Conservation (phyloP, 768 basidiomycete species). For the Kwoniella shandongensis region DNA sequence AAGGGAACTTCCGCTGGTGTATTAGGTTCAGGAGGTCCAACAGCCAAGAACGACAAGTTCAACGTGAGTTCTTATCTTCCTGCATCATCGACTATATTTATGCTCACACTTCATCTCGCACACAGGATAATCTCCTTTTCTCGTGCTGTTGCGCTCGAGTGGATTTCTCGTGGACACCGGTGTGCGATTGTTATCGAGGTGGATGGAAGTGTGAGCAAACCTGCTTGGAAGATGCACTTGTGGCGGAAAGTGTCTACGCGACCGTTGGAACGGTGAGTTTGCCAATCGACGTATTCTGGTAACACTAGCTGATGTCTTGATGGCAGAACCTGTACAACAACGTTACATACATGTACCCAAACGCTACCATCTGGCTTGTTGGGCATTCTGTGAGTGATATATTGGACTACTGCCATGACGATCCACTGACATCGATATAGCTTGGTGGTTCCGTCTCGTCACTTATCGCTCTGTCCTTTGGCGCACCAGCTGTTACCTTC, state of each 20-base stretch:
- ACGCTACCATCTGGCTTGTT: constrained; percentile 83
- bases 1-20: constrained; percentile 87
- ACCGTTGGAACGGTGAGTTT: constrained; percentile 72
- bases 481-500: constrained; percentile 86
- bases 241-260: constrained; percentile 84
- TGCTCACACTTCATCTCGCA: neutral
- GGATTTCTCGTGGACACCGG: constrained; percentile 90
- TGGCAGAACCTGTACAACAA: constrained; percentile 87
- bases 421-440: constrained; percentile 58
- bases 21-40: constrained; percentile 74
- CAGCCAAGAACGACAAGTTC: constrained; percentile 80
- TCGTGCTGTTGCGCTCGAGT: constrained; percentile 93
- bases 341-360: constrained; percentile 83
- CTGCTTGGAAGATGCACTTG: constrained; percentile 75
- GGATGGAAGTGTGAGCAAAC: constrained; percentile 72
- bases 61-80: constrained; percentile 57
- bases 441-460: constrained; percentile 84
- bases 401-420: neutral
- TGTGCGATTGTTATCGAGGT: constrained; percentile 81
- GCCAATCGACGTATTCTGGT: neutral
- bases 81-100: neutral
- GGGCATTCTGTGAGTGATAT: constrained; percentile 56
- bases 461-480: constrained; percentile 83
- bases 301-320: constrained; percentile 9
- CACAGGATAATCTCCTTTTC: constrained; percentile 81